phyloP scores from a whole-genome alignment of 495 filamentous ascomycete species.

The Collariella sp. region DNA sequence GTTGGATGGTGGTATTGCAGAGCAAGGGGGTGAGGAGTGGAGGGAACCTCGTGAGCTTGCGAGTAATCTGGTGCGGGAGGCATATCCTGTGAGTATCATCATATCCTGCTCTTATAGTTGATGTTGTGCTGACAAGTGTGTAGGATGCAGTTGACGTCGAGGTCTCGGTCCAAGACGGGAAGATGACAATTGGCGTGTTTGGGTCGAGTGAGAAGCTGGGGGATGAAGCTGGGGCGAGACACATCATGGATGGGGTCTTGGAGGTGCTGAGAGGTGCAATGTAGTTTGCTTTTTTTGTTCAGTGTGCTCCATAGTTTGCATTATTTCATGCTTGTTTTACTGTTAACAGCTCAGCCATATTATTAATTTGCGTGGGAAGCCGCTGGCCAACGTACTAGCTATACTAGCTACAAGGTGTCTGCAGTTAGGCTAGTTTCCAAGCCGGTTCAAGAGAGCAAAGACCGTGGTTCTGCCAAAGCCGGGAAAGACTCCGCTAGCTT shows the following conservation, averaged over 20 bases:
- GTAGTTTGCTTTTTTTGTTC: neutral
- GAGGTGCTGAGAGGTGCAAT: neutral
- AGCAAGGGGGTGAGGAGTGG: neutral
- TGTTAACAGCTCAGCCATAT: too few species aligned
- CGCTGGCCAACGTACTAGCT: too few species aligned
- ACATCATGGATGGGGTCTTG: conserved; percentile 8
- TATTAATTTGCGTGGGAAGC: too few species aligned
- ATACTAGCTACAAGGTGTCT: too few species aligned
- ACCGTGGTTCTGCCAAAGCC: too few species aligned
- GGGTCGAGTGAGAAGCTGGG: conserved; percentile 15
- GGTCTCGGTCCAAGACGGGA: conserved; percentile 34
- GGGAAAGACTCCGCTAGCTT: too few species aligned
- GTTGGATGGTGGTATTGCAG: neutral
- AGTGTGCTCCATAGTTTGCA: neutral
- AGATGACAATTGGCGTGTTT: conserved; percentile 50
- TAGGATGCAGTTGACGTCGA: conserved; percentile 51
- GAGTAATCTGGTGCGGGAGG: conserved; percentile 19
- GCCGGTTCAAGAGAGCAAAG: too few species aligned
- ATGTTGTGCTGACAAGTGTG: too few species aligned
- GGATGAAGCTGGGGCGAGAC: neutral
- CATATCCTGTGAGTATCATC: conserved; percentile 29
- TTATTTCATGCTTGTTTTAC: neutral
- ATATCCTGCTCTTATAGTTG: neutral
- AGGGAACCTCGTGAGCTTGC: neutral
- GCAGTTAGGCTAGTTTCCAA: too few species aligned